Conservation (phyloP, 225 moss, liverwort and hornwort species). For the Rhytidiadelphus loreus region DNA sequence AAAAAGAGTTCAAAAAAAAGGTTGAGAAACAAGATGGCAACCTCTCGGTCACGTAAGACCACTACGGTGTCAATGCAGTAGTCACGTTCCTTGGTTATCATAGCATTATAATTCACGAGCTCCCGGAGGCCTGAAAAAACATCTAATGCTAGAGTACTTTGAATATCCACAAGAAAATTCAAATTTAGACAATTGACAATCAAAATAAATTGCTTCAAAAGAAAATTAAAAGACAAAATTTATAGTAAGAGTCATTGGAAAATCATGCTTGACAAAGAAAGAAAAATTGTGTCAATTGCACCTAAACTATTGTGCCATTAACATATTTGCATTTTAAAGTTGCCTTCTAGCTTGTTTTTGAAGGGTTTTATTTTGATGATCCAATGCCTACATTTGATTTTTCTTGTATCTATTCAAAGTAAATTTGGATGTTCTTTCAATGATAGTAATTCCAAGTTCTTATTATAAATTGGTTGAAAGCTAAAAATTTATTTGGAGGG, state of each 20-base stretch:
- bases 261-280: background rate
- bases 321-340: background rate
- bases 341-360: background rate
- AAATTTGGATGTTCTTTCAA: background rate
- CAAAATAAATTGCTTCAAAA: background rate
- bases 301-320: fast-evolving
- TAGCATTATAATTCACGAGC: too few species aligned
- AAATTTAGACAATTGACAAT: background rate
- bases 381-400: background rate
- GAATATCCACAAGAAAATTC: fast-evolving
- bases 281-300: background rate
- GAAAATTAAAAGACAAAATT: background rate
- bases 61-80: too few species aligned
- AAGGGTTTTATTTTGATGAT: background rate
- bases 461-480: background rate
- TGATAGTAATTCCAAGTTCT: background rate
- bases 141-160: too few species aligned
- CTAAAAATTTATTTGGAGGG: background rate
- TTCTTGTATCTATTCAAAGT: background rate
- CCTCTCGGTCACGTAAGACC: too few species aligned
- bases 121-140: too few species aligned
- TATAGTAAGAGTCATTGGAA: fast-evolving
- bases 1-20: too few species aligned
- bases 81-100: too few species aligned
- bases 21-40: too few species aligned